Evolutionary conservation across 2,329 filamentous ascomycete genomes (phyloP), one percentile per base, ranked within the genome.

Genomic region (Lecanicillium sp.): DNA sequence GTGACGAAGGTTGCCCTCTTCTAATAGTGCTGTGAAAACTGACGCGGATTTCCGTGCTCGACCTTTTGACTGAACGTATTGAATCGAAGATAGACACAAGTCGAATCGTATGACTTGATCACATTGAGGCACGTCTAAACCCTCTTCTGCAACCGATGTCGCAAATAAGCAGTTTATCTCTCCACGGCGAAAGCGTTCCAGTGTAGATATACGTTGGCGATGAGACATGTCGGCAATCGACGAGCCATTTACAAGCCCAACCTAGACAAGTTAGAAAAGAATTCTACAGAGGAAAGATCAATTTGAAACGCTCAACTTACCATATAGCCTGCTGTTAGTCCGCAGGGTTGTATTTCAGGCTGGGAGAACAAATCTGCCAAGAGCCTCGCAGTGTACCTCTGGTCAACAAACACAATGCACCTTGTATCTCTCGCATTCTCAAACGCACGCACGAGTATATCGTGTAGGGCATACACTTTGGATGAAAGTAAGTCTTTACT

Each of bases 1-100:
- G 35, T 94, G 83, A 0, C 65, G 63, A 11, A 57, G 46, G 49
- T 95, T 95, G 7, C 71, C 73, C 2, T 60, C 54, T 54, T 96
- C 89, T 3, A 86, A 56, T 84, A 98, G 89, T 51, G 85, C 85
- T 25, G 89, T 73, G 56, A 90, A 95, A 45, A 75, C 79, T 0
- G 92, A 96, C 39, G 82, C 73, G 1, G 64, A 59, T 51, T 87
- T 83, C 29, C 92, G 75, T 11, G 92, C 92, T 38, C 92, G 77
- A 1, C 92, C 92, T 45, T 87, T 77, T 12, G 89, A 95, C 57
- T 98, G 92, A 15, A 96, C 80, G 54, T 95, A 96, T 53, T 94
- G 85, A 37, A 96, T 96, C 58, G 95, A 79, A 0, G 90, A 95
- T 9, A 73, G 71, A 59, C 88, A 95, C 3, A 94, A 72, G 54